A percentile compares a stretch with the other conserved stretches of the same genome.
phyloP scores from a whole-genome alignment of 495 filamentous ascomycete species.

The Penicillium flavigenum region DNA sequence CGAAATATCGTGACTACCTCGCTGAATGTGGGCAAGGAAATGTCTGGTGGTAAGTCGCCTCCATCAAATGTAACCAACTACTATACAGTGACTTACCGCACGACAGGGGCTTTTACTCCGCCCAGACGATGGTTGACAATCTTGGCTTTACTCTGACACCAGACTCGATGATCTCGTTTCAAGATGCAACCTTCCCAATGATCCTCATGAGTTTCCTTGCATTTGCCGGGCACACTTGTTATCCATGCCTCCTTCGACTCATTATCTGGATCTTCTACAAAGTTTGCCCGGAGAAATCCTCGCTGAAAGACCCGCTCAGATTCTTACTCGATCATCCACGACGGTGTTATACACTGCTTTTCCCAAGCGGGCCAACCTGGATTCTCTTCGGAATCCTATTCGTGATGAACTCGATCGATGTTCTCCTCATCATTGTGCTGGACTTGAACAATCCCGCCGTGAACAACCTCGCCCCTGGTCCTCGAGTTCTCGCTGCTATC shows the following conservation, averaged over 20 bases:
- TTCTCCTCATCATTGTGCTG: conserved; percentile 60
- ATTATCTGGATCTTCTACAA: conserved; percentile 68
- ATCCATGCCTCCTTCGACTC: conserved; percentile 76
- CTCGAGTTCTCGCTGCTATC: conserved; percentile 54
- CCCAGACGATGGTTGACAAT: conserved; percentile 43
- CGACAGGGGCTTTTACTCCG: conserved; percentile 34
- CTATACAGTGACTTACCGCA: neutral
- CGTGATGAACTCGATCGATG: conserved; percentile 54
- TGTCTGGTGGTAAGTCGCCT: conserved; percentile 64
- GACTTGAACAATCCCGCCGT: conserved; percentile 46
- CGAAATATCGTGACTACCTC: conserved; percentile 56
- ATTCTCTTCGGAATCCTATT: conserved; percentile 59
- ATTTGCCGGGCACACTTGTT: conserved; percentile 78
- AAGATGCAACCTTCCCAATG: conserved; percentile 63
- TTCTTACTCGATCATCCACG: conserved; percentile 62
- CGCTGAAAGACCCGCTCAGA: conserved; percentile 36
- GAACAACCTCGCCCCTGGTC: conserved; percentile 26
- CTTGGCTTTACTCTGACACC: conserved; percentile 72
- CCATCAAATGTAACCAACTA: neutral
- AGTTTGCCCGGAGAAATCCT: conserved; percentile 44
- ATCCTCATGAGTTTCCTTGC: conserved; percentile 72
- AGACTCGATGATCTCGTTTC: conserved; percentile 80
- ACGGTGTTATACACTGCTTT: conserved; percentile 63
- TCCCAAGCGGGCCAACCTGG: conserved; percentile 61
- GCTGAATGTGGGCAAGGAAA: conserved; percentile 53